Percentiles rank a stretch among this genome's conserved stretches.
These are phyloP conservation scores for Pichia manshurica DNA, from an alignment of 805 yeast genomes.

Conservation along the genomic window DNA sequence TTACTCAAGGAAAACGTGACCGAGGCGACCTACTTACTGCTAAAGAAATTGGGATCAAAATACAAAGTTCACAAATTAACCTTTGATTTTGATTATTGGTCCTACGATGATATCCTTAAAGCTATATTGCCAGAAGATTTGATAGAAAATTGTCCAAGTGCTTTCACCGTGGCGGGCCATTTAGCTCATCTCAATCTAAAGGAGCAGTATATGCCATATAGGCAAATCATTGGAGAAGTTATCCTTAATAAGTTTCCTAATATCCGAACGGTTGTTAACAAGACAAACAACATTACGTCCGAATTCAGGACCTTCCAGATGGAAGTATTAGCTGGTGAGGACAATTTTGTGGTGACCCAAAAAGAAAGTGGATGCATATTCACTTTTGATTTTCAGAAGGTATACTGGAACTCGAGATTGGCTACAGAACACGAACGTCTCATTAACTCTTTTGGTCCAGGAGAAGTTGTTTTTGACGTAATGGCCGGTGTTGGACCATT, in stretches of 20 bases:
- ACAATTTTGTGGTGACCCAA: conserved; percentile 74
- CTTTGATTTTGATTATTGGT: conserved; percentile 78
- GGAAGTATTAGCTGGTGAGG: conserved; percentile 88
- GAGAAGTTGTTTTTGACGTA: conserved; percentile 84
- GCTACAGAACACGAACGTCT: conserved; percentile 90
- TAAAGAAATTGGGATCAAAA: conserved; percentile 38
- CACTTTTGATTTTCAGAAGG: conserved; percentile 84
- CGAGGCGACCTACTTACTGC: conserved; percentile 32
- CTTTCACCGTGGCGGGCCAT: conserved; percentile 92
- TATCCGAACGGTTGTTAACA: conserved; percentile 85
- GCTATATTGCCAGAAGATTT: conserved; percentile 71
- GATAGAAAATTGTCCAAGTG: conserved; percentile 73
- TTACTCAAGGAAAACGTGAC: conserved; percentile 36
- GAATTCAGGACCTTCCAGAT: conserved; percentile 87
- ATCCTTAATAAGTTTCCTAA: conserved; percentile 81
- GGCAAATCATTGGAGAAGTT: conserved; percentile 78
- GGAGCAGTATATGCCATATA: conserved; percentile 80
- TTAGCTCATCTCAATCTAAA: conserved; percentile 87
- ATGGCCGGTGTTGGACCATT: conserved; percentile 99
- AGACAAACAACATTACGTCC: conserved; percentile 79
- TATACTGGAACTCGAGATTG: conserved; percentile 94
- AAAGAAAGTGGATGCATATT: conserved; percentile 82
- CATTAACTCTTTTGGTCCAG: conserved; percentile 50
- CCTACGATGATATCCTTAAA: conserved; percentile 75
- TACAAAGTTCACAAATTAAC: conserved; percentile 48